Evolutionary conservation across 179 eudicot species (phyloP).

Genomic region (Spergularia azorica): DNA sequence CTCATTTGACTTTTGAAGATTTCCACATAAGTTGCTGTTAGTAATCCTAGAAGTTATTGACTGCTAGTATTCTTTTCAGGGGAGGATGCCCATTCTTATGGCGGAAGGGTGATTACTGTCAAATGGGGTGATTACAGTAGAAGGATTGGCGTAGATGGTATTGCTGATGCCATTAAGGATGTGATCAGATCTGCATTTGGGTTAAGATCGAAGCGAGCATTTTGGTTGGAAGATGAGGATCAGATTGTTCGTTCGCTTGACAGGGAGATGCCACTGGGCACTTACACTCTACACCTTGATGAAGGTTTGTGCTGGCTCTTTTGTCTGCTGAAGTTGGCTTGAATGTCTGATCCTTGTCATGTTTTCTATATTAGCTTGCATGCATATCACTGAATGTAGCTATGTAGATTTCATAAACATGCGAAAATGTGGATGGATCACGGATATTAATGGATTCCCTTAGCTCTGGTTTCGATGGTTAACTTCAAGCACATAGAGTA

Average conservation of each 20-base stretch:
- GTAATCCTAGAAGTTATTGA: neutral
- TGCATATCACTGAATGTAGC: neutral
- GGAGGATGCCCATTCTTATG: slow-evolving; percentile 55
- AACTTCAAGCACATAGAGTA: neutral
- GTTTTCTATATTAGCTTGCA: neutral
- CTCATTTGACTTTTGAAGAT: neutral
- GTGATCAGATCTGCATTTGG: slow-evolving; percentile 82
- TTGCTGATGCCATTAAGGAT: slow-evolving; percentile 80
- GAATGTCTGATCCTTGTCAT: slow-evolving; percentile 1
- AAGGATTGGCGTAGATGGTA: slow-evolving; percentile 81
- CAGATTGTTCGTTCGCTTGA: slow-evolving; percentile 73
- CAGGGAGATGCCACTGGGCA: slow-evolving; percentile 85
- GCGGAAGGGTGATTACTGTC: slow-evolving; percentile 76
- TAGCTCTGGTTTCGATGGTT: neutral
- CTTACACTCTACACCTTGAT: slow-evolving; percentile 79
- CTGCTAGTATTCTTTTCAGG: slow-evolving; percentile 35
- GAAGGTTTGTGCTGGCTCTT: slow-evolving; percentile 48
- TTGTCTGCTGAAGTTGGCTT: neutral
- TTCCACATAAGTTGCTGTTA: neutral
- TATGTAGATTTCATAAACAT: neutral
- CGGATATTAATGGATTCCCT: neutral
- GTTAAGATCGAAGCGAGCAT: slow-evolving; percentile 74
- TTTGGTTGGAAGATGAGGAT: slow-evolving; percentile 94
- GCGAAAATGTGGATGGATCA: neutral
- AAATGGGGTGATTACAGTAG: slow-evolving; percentile 73